These are phyloP conservation scores for Paratrypanosoma confusum DNA, from an alignment of 208 protist genomes.

Conservation along the genomic window DNA sequence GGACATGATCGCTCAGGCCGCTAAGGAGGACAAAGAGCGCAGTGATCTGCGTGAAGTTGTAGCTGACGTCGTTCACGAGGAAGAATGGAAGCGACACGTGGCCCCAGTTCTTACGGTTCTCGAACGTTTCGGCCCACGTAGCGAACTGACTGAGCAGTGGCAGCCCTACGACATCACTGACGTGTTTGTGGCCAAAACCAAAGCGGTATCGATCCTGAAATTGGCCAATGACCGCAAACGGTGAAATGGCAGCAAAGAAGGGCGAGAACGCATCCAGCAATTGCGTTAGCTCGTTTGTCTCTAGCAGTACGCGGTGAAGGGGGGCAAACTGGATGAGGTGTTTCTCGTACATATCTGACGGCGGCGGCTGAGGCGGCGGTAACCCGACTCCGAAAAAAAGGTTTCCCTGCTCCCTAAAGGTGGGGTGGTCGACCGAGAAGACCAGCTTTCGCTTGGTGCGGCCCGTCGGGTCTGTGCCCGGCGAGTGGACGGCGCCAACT, in stretches of 20 bases:
- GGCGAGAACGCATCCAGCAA: slow-evolving; percentile 65
- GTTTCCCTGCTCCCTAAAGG: too few relatives aligned
- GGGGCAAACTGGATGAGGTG: too few relatives aligned
- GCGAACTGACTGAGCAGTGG: slow-evolving; percentile 75
- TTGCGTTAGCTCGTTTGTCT: slow-evolving; percentile 19
- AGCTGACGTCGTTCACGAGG: slow-evolving; percentile 69
- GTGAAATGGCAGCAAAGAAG: slow-evolving; percentile 70
- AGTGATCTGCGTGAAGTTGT: slow-evolving; percentile 68
- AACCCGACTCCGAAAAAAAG: too few relatives aligned
- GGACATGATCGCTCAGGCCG: slow-evolving; percentile 32
- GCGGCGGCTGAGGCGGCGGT: too few relatives aligned
- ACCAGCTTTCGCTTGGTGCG: too few relatives aligned
- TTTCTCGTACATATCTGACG: too few relatives aligned
- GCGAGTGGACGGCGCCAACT: too few relatives aligned
- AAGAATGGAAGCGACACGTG: slow-evolving; percentile 74
- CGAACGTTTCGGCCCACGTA: slow-evolving; percentile 74
- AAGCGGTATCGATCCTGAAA: slow-evolving; percentile 12
- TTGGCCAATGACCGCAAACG: slow-evolving; percentile 17
- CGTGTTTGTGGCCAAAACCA: too few relatives aligned
- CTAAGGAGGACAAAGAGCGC: slow-evolving; percentile 59
- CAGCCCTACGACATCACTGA: slow-evolving; percentile 47
- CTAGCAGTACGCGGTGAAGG: too few relatives aligned
- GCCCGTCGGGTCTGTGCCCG: too few relatives aligned
- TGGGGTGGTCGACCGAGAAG: too few relatives aligned
- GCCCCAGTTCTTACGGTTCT: slow-evolving; percentile 56